Conservation (phyloP, 139 green algal species). For the Desmodesmus armatus region DNA sequence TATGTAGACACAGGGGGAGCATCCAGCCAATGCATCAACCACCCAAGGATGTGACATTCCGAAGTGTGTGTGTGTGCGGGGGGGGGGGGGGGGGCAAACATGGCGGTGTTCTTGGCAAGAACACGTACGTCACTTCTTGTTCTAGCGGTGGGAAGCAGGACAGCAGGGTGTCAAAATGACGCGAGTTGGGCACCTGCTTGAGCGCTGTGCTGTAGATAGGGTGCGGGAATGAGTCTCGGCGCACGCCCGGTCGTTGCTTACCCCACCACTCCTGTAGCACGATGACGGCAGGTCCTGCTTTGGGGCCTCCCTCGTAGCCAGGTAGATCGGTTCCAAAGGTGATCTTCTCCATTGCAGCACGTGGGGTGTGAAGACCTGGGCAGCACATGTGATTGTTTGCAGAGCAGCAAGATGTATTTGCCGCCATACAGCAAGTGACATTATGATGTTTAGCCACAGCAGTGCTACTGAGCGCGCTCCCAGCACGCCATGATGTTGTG, state of each 20-base stretch:
- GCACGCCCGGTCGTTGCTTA: background rate
- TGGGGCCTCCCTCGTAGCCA: slow-evolving; percentile 53
- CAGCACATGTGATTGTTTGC: too few relatives aligned
- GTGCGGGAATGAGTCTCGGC: background rate
- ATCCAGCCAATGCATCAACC: background rate
- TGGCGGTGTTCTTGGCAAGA: background rate
- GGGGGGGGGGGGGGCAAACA: too few relatives aligned
- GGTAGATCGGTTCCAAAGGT: slow-evolving; percentile 33
- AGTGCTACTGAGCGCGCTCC: too few relatives aligned
- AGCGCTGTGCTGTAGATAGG: background rate
- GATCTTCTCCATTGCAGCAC: slow-evolving; percentile 50
- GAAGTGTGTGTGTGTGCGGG: background rate
- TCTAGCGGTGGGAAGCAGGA: background rate
- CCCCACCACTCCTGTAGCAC: slow-evolving; percentile 69
- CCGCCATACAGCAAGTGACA: too few relatives aligned
- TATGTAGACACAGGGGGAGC: background rate
- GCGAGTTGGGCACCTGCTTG: too few relatives aligned
- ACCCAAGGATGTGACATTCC: background rate
- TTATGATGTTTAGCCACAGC: too few relatives aligned
- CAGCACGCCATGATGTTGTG: too few relatives aligned
- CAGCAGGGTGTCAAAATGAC: background rate
- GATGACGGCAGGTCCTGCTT: slow-evolving; percentile 45
- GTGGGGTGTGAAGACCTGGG: too few relatives aligned
- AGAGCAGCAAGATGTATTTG: too few relatives aligned
- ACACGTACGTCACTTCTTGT: background rate